Percentiles rank a stretch among this genome's conserved stretches.
phyloP scores from a whole-genome alignment of 805 yeast genomes.

The Wickerhamiella lipophila region DNA sequence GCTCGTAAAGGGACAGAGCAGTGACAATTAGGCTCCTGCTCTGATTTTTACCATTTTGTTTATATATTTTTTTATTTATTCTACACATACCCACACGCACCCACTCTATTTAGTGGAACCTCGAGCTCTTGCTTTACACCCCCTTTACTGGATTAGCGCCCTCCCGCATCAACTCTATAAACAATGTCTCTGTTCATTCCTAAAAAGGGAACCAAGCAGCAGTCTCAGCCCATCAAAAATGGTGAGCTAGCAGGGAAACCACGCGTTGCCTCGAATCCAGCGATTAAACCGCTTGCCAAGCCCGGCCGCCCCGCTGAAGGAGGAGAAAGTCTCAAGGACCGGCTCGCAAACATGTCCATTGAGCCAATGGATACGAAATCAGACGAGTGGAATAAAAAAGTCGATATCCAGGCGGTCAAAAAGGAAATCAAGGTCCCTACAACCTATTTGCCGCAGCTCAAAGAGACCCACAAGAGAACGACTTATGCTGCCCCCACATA shows the following conservation, averaged over 20 bases:
- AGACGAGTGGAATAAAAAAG: conserved; percentile 17
- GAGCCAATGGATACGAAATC: conserved; percentile 23
- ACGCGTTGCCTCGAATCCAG: background rate
- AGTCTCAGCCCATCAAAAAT: background rate
- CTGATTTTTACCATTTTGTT: too few species aligned
- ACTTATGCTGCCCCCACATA: background rate
- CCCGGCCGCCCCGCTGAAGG: background rate
- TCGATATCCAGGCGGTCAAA: conserved; percentile 13
- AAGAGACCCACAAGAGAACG: conserved; percentile 1
- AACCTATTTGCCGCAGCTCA: background rate
- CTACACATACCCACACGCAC: too few species aligned
- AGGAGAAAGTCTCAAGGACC: background rate
- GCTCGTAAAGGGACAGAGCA: background rate
- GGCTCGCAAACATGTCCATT: conserved; percentile 9
- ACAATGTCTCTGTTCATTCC: conserved; percentile 8
- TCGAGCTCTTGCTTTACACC: too few species aligned
- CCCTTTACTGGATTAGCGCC: background rate
- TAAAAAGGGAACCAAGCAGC: background rate
- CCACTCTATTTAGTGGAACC: too few species aligned
- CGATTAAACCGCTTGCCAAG: conserved; percentile 7
- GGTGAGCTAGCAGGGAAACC: background rate
- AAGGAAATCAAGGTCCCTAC: conserved; percentile 5
- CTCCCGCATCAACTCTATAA: background rate
- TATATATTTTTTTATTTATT: too few species aligned
- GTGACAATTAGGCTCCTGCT: background rate